A percentile compares a stretch with the other conserved stretches of the same genome.
These are phyloP conservation scores for Aspergillus heteromorphus DNA, from an alignment of 495 filamentous ascomycete species.

Conservation along the genomic window DNA sequence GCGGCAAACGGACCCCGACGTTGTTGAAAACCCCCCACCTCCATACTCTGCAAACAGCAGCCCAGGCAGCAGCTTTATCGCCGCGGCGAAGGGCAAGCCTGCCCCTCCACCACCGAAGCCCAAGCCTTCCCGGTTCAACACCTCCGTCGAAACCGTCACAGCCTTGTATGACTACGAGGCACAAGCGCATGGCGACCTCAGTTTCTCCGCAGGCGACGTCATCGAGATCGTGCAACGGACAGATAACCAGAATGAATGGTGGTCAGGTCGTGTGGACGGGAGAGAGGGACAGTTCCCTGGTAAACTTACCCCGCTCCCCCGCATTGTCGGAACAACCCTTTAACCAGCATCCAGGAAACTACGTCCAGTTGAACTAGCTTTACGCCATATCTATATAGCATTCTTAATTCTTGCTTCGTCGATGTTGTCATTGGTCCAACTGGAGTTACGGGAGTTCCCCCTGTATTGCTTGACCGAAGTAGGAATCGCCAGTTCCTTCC, in stretches of 20 bases:
- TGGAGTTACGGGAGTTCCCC: slow-evolving; percentile 9
- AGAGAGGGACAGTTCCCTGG: slow-evolving; percentile 91
- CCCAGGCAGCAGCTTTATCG: slow-evolving; percentile 51
- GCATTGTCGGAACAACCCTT: slow-evolving; percentile 6
- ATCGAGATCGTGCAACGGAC: slow-evolving; percentile 85
- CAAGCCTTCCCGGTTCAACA: slow-evolving; percentile 72
- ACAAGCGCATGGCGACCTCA: slow-evolving; percentile 90
- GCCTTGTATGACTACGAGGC: slow-evolving; percentile 95
- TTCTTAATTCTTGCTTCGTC: slow-evolving; percentile 4
- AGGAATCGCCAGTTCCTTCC: neutral
- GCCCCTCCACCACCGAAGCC: slow-evolving; percentile 90
- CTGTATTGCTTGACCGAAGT: neutral
- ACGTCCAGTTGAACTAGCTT: slow-evolving; percentile 40
- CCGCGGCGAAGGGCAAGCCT: slow-evolving; percentile 74
- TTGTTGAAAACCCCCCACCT: slow-evolving; percentile 61
- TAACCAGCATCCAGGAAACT: slow-evolving; percentile 30
- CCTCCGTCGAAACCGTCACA: slow-evolving; percentile 68
- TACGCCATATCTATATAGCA: slow-evolving; percentile 8
- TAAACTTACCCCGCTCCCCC: slow-evolving; percentile 42
- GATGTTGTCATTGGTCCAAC: slow-evolving; percentile 5
- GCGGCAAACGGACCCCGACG: slow-evolving; percentile 40
- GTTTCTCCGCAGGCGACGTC: slow-evolving; percentile 81
- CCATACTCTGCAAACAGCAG: slow-evolving; percentile 51
- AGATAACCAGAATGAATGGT: slow-evolving; percentile 93
- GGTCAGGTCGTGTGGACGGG: slow-evolving; percentile 73